Conservation (phyloP, 306 rosid genomes). For the Begonia masoniana region DNA sequence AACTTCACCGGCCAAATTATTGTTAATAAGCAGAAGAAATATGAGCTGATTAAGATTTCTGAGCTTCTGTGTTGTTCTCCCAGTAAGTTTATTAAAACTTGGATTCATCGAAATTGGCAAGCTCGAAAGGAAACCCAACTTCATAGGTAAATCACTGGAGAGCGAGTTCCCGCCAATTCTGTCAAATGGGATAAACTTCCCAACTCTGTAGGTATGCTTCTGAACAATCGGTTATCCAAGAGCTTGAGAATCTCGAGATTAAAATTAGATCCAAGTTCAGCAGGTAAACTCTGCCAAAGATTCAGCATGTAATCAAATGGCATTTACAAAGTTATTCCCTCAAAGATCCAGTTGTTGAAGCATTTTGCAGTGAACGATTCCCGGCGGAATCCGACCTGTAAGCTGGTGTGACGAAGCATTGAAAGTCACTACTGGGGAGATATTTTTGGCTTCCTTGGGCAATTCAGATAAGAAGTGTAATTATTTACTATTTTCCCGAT, state of each 20-base stretch:
- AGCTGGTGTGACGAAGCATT: constrained; percentile 64
- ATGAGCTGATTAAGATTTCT: constrained; percentile 51
- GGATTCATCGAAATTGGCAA: constrained; percentile 75
- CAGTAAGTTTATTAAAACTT: constrained; percentile 61
- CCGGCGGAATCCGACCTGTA: constrained; percentile 47
- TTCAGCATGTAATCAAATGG: too few species aligned
- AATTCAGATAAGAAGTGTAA: constrained; percentile 45
- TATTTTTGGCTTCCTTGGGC: constrained; percentile 65
- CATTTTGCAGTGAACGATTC: constrained; percentile 36
- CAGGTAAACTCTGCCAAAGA: too few species aligned
- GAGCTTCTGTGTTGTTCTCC: constrained; percentile 47
- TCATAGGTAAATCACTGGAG: constrained; percentile 49
- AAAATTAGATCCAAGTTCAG: constrained; percentile 48
- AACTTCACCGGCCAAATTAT: constrained; percentile 52
- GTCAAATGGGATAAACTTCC: constrained; percentile 62
- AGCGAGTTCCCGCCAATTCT: constrained; percentile 60
- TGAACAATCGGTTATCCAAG: constrained; percentile 48
- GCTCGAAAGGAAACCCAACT: constrained; percentile 54
- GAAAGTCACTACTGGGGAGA: constrained; percentile 59
- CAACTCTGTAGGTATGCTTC: constrained; percentile 38
- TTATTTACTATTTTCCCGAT: constrained; percentile 20
- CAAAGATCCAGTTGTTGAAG: constrained; percentile 81
- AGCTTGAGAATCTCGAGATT: constrained; percentile 74
- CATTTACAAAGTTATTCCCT: constrained; percentile 37
- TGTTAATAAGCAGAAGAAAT: constrained; percentile 47